phyloP scores from a whole-genome alignment of 83 land plant species.

The Picea abies region DNA sequence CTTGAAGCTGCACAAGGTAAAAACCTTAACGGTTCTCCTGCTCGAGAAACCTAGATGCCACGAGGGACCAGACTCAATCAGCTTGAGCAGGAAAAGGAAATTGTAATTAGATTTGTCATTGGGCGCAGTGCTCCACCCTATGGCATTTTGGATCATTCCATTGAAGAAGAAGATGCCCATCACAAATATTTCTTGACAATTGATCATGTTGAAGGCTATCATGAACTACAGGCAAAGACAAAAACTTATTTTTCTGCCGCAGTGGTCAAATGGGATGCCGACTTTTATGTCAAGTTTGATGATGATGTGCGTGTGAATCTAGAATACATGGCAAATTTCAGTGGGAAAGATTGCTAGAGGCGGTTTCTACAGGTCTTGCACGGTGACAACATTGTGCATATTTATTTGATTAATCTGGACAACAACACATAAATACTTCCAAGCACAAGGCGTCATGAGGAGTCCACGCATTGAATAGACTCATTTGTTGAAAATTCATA shows the following conservation, averaged over 20 bases:
- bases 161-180: constrained; percentile 48
- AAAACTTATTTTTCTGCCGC: constrained; percentile 78
- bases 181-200: constrained; percentile 64
- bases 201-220: constrained; percentile 92
- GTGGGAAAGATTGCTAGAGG: too few relatives aligned
- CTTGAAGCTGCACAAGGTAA: constrained; percentile 32
- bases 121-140: constrained; percentile 75
- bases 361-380: too few relatives aligned
- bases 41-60: constrained; percentile 57
- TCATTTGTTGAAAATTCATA: too few relatives aligned
- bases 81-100: not conserved
- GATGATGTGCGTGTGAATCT: constrained; percentile 68
- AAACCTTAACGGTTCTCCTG: constrained; percentile 19
- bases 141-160: constrained; percentile 20
- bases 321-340: constrained; percentile 9
- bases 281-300: too few relatives aligned
- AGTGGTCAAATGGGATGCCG: constrained; percentile 85
- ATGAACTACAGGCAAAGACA: constrained; percentile 82
- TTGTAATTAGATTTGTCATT: constrained; percentile 33
- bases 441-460: too few relatives aligned
- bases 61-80: constrained; percentile 57
- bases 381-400: too few relatives aligned
- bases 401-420: too few relatives aligned
- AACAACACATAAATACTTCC: too few relatives aligned
- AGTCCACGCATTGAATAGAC: too few relatives aligned